Conservation (phyloP, 148 eudicot species). For the Diospyros kaki region DNA sequence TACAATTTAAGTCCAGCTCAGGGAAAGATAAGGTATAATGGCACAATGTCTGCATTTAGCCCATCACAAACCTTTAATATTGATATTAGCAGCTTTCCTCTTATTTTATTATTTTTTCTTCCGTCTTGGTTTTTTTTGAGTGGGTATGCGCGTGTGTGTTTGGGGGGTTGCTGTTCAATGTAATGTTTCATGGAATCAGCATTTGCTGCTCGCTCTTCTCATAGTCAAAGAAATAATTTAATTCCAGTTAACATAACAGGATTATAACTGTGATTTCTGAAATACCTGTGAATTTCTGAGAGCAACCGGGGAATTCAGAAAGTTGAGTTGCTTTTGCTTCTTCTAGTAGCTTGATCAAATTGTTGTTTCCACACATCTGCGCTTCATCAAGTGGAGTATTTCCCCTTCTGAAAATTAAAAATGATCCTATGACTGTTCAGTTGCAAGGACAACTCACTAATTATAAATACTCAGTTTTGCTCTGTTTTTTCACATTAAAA, state of each 20-base stretch:
- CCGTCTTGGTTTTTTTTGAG: too few relatives aligned
- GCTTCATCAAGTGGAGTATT: conserved; percentile 68
- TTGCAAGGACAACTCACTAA: neutral
- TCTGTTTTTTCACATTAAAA: too few relatives aligned
- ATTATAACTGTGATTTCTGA: neutral
- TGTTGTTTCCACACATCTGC: conserved; percentile 46
- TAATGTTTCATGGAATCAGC: neutral
- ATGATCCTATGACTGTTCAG: neutral
- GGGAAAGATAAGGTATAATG: too few relatives aligned
- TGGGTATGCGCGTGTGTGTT: too few relatives aligned
- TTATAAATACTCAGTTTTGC: neutral
- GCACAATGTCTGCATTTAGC: too few relatives aligned
- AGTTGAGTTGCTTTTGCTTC: conserved; percentile 52
- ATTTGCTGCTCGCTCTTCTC: neutral
- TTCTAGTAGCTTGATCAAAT: conserved; percentile 65
- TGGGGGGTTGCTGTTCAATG: too few relatives aligned
- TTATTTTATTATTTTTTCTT: too few relatives aligned
- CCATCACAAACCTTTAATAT: too few relatives aligned
- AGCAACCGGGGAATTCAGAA: conserved; percentile 24
- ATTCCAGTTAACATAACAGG: neutral
- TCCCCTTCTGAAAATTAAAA: conserved; percentile 52
- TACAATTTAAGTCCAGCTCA: too few relatives aligned
- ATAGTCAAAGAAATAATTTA: neutral
- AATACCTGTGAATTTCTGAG: conserved; percentile 52
- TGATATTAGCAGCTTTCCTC: too few relatives aligned